A percentile compares a stretch with the other conserved stretches of the same genome.
These are phyloP conservation scores for Lobosporangium transversale DNA, from an alignment of 192 early-diverging fungal species.

Conservation along the genomic window DNA sequence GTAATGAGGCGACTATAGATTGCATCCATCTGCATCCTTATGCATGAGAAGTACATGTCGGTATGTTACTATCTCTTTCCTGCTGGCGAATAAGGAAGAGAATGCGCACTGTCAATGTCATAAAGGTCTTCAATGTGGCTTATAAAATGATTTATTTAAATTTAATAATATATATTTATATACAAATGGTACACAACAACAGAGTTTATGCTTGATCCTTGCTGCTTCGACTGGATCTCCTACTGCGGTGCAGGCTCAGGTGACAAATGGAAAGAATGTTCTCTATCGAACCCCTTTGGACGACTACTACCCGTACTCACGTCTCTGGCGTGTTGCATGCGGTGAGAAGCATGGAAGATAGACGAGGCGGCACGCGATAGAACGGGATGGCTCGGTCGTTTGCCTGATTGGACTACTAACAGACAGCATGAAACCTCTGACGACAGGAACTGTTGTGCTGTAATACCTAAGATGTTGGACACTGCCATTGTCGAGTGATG, in stretches of 20 bases:
- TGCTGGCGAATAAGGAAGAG: neutral
- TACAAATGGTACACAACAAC: neutral
- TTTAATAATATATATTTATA: neutral
- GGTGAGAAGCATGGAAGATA: conserved; percentile 5
- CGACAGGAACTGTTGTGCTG: conserved; percentile 17
- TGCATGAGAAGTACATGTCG: neutral
- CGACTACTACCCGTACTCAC: neutral
- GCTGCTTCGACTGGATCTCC: too few species aligned
- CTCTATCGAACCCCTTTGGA: conserved; percentile 9
- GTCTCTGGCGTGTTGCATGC: conserved; percentile 8
- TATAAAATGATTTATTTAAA: neutral
- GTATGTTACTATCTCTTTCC: neutral
- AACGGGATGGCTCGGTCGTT: neutral
- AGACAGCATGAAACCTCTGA: conserved; percentile 23
- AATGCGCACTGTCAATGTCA: neutral
- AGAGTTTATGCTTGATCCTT: neutral
- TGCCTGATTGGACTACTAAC: conserved; percentile 40
- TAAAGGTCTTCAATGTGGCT: neutral
- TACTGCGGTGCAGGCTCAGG: neutral
- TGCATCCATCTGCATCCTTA: neutral
- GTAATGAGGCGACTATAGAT: neutral
- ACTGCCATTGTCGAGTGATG: conserved; percentile 30
- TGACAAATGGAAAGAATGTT: neutral
- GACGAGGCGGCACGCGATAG: conserved; percentile 14
- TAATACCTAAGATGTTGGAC: conserved; percentile 24